phyloP scores from a whole-genome alignment of 192 early-diverging fungal species.

The Pilobolus umbonatus region DNA sequence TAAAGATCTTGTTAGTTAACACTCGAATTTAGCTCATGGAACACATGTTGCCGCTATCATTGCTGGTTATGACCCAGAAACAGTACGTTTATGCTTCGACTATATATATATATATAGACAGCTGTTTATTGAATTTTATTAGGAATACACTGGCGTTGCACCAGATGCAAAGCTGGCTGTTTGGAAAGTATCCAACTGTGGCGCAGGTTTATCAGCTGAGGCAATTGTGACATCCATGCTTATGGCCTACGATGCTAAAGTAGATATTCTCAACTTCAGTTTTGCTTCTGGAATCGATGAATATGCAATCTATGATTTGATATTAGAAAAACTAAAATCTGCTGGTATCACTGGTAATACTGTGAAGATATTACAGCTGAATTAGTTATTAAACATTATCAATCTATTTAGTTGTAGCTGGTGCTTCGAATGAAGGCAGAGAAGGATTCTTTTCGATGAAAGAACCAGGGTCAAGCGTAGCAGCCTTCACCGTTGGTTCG shows the following conservation, averaged over 20 bases:
- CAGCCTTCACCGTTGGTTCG: no score
- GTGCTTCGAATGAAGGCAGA: neutral
- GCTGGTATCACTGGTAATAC: no score
- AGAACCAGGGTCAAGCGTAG: no score
- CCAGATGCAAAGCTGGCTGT: constrained; percentile 66
- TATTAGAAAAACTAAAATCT: no score
- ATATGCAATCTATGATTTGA: no score
- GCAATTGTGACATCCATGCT: constrained; percentile 73
- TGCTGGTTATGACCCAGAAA: no score
- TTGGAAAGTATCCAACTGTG: constrained; percentile 85
- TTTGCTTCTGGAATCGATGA: no score
- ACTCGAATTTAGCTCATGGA: constrained; percentile 39
- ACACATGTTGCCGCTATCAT: constrained; percentile 47
- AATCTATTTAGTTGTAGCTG: neutral
- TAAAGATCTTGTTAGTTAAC: no score
- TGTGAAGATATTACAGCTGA: no score
- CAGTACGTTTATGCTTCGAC: no score
- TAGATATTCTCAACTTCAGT: constrained; percentile 78
- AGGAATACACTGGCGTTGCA: constrained; percentile 59
- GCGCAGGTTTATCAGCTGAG: constrained; percentile 57
- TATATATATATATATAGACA: neutral
- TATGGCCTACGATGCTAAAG: constrained; percentile 55
- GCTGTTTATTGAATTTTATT: neutral
- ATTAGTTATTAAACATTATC: no score
- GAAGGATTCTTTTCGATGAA: no score